phyloP scores from a whole-genome alignment of 306 rosid genomes.

The Casuarina glauca region DNA sequence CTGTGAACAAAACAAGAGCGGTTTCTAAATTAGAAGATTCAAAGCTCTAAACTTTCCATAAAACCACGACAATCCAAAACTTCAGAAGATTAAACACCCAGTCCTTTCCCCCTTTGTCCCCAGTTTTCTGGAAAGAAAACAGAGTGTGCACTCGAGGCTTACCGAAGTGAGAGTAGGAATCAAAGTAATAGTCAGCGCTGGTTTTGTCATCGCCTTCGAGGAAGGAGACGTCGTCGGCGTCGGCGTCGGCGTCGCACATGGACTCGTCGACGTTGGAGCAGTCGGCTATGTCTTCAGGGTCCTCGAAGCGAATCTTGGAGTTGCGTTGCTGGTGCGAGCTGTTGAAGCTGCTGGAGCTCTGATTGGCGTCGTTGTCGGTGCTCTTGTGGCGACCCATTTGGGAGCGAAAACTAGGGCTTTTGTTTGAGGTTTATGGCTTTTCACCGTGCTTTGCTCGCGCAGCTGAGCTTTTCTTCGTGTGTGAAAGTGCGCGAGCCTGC shows the following conservation, averaged over 20 bases:
- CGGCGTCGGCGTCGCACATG: conserved; percentile 56
- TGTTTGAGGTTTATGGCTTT: conserved; percentile 14
- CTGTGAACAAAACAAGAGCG: background rate
- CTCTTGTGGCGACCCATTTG: conserved; percentile 69
- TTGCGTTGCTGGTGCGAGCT: conserved; percentile 23
- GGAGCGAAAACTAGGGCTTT: conserved; percentile 18
- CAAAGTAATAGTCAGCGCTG: conserved; percentile 97
- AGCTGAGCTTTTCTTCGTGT: conserved; percentile 1
- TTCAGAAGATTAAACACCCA: background rate
- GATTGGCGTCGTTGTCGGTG: conserved; percentile 26
- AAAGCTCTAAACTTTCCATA: conserved; percentile 2
- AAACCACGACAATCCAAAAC: background rate
- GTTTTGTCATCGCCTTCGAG: conserved; percentile 68
- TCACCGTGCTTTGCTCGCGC: background rate
- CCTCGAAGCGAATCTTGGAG: conserved; percentile 55
- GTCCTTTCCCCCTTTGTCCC: background rate
- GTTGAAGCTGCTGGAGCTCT: conserved; percentile 26
- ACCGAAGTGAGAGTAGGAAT: conserved; percentile 99
- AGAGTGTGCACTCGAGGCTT: conserved; percentile 1
- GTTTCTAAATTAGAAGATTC: background rate
- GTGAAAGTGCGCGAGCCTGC: background rate
- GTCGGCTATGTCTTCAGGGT: conserved; percentile 60
- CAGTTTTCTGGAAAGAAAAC: background rate
- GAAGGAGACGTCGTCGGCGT: conserved; percentile 32
- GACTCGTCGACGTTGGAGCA: conserved; percentile 79